Base-by-base conservation (phyloP, 345 rosid genomes). In the Trapa bicornis region DNA sequence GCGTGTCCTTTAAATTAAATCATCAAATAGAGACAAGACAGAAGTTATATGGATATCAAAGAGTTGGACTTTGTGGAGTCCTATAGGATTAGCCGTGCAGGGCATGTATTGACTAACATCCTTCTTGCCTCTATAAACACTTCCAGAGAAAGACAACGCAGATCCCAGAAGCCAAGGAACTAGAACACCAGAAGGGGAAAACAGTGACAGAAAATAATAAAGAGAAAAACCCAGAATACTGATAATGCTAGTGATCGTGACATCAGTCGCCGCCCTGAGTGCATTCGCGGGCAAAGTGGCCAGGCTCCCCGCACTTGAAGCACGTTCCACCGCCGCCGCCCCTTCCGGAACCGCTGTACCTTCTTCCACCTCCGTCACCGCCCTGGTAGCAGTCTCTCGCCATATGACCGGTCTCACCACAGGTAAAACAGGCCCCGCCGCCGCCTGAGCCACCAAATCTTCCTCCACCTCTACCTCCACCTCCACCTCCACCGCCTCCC, bases 231-330 rank as follows among this genome's bases (percentile, higher is more conserved):
- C 32, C 36, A 57, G 29, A 68, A 16, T 37, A 16, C 39, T 48
- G 37, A n/a, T 22, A 22, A 22, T 48, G 12, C 43, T 7, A 43
- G 48, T 67, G 29, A 7, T 14, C 17, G 11, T n/a, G 13, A 53
- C 7, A 43, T 77, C 74, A 84, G 56, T 88, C 87, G 5, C 85
- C 78, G 29, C 77, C 75, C 65, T 85, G 87, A 0, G 94, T 85
- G 62, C 98, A 92, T 16, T 92, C 98, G 76, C 98, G 74, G 0
- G 98, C 86, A 38, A 89, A 92, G 73, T 92, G 98, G 0, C 98
- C 98, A 0, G 91, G 75, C 61, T 71, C 88, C 0, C 97, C 97
- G 48, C 97, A 91, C 82, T 77, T 85, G 74, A 84, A 91, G 65
- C 97, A 91, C 77, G 69, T 76, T 4, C 83, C 83, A 0, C 83